These are phyloP conservation scores for Pelargonium myrrhifolium DNA, from an alignment of 441 rosid genomes.

Conservation along the genomic window DNA sequence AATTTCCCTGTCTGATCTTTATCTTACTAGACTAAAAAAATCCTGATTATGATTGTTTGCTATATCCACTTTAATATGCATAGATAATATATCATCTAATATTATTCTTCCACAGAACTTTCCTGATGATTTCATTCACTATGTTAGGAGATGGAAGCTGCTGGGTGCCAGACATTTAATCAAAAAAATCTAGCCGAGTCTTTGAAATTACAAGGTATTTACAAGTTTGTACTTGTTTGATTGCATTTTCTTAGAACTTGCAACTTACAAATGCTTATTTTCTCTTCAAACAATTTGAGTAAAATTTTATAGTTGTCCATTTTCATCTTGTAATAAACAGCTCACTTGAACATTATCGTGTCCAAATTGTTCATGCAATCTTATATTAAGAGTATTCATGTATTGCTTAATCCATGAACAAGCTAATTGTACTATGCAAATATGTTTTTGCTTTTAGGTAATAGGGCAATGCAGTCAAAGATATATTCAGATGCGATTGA, in stretches of 20 bases:
- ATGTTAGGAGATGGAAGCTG: slow-evolving; percentile 68
- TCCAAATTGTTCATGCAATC: not conserved
- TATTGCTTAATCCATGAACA: slow-evolving; percentile 6
- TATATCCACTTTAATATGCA: not conserved
- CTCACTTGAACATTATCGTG: not conserved
- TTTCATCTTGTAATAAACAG: not conserved
- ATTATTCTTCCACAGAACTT: not conserved
- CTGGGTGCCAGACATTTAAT: slow-evolving; percentile 48
- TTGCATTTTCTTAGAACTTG: slow-evolving; percentile 14
- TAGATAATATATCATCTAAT: not conserved
- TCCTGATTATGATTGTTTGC: not conserved
- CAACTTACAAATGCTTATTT: not conserved
- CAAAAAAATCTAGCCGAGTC: slow-evolving; percentile 56
- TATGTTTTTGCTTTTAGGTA: slow-evolving; percentile 45
- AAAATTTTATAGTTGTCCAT: not conserved
- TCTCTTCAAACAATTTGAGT: slow-evolving; percentile 3
- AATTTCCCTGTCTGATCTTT: not conserved
- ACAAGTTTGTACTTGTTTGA: slow-evolving; percentile 7
- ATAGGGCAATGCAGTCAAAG: slow-evolving; percentile 69
- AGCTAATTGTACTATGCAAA: slow-evolving; percentile 21
- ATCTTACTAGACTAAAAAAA: not conserved
- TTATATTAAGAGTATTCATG: slow-evolving; percentile 1
- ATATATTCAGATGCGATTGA: slow-evolving; percentile 56
- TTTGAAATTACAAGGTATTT: slow-evolving; percentile 63
- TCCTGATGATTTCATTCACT: slow-evolving; percentile 7